Percentiles rank a stretch among this genome's conserved stretches.
These are phyloP conservation scores for Tetrapyrgos nigripes DNA, from an alignment of 1,284 basidiomycete species.

Conservation along the genomic window DNA sequence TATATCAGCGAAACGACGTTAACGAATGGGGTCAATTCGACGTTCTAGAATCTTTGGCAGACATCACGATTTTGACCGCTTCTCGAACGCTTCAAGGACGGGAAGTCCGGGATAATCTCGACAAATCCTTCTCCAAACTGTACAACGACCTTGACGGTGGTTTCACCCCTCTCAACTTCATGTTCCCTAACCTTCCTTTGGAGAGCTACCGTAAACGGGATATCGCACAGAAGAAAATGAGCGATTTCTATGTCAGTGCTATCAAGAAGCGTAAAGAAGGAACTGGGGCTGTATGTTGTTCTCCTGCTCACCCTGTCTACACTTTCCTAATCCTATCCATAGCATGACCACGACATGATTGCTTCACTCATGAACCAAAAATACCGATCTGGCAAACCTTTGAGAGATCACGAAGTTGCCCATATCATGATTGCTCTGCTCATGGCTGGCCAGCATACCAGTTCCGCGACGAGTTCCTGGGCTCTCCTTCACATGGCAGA, in stretches of 20 bases:
- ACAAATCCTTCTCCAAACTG: slow-evolving; percentile 87
- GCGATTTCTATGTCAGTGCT: slow-evolving; percentile 92
- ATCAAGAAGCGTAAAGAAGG: slow-evolving; percentile 76
- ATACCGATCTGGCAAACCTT: slow-evolving; percentile 84
- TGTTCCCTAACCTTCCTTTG: slow-evolving; percentile 94
- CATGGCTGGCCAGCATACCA: slow-evolving; percentile 99
- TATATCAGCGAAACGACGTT: slow-evolving; percentile 65
- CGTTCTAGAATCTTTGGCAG: slow-evolving; percentile 78
- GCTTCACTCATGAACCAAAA: slow-evolving; percentile 84
- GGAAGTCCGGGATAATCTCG: slow-evolving; percentile 83
- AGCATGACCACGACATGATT: slow-evolving; percentile 93
- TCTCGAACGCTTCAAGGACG: slow-evolving; percentile 92
- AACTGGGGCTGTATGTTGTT: slow-evolving; percentile 42
- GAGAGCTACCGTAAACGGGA: slow-evolving; percentile 91
- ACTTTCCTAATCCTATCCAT: slow-evolving; percentile 10
- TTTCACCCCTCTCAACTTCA: slow-evolving; percentile 92
- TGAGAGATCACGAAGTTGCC: slow-evolving; percentile 92
- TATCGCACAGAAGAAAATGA: slow-evolving; percentile 92
- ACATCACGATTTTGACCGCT: slow-evolving; percentile 96
- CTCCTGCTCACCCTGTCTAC: slow-evolving; percentile 7
- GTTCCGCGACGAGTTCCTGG: slow-evolving; percentile 93
- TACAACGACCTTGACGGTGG: slow-evolving; percentile 94
- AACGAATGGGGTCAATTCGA: slow-evolving; percentile 81
- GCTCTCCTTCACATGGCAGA: slow-evolving; percentile 90
- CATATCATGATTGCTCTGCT: slow-evolving; percentile 97